phyloP scores from a whole-genome alignment of 1,139 yeast species.

The Spathaspora sp. region DNA sequence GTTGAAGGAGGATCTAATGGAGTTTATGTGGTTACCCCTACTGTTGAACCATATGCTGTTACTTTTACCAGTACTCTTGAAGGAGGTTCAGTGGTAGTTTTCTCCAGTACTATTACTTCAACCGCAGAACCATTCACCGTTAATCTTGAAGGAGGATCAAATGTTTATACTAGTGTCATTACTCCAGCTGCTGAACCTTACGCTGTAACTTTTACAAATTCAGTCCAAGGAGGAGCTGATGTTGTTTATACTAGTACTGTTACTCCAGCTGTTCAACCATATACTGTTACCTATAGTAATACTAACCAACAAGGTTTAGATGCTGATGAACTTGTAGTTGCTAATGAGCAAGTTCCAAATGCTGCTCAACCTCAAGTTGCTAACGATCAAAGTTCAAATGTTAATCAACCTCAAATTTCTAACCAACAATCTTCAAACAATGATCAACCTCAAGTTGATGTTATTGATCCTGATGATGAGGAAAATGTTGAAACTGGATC shows the following conservation, averaged over 20 bases:
- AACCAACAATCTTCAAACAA: background rate
- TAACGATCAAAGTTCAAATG: background rate
- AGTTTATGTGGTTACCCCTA: no score
- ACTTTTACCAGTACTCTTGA: no score
- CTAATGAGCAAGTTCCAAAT: background rate
- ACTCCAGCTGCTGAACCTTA: background rate
- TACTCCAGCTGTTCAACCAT: background rate
- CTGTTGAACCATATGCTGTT: no score
- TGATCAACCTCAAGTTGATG: background rate
- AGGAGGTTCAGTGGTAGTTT: no score
- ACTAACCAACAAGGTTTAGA: background rate
- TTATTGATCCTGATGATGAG: background rate
- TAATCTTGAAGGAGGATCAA: no score
- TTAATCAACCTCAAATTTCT: background rate
- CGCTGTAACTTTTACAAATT: background rate
- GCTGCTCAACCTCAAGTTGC: background rate
- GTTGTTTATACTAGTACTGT: background rate
- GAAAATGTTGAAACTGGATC: background rate
- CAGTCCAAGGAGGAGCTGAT: background rate
- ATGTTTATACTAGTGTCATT: no score
- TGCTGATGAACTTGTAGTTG: background rate
- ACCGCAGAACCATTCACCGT: no score
- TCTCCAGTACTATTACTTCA: no score
- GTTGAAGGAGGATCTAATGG: no score
- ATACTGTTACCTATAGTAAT: background rate